Evolutionary conservation across 208 protist genomes (phyloP).

Genomic region (Crithidia bombi): DNA sequence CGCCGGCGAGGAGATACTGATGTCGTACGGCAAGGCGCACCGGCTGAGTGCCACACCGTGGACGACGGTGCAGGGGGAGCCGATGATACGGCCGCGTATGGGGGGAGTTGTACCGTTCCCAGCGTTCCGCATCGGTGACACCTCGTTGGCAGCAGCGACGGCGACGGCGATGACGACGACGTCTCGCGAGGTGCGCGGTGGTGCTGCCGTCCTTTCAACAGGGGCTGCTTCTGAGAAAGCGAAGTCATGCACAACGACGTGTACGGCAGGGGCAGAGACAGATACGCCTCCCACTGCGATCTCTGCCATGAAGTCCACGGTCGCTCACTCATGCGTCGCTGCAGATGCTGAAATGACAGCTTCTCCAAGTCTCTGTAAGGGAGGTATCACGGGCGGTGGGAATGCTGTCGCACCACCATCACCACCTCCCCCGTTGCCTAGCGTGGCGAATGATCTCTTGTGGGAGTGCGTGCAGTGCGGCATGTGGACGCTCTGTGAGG

Average conservation of each 20-base stretch:
- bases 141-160: background rate
- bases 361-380: too few relatives aligned
- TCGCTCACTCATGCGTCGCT: too few relatives aligned
- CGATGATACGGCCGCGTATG: slow-evolving; percentile 57
- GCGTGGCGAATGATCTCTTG: slow-evolving; percentile 48
- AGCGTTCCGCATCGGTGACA: slow-evolving; percentile 11
- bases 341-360: too few relatives aligned
- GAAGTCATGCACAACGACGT: background rate
- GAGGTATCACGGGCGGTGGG: too few relatives aligned
- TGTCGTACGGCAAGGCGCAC: slow-evolving; percentile 90
- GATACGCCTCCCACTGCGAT: too few relatives aligned
- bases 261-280: too few relatives aligned
- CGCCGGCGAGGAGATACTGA: slow-evolving; percentile 88
- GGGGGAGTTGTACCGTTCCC: slow-evolving; percentile 81
- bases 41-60: slow-evolving; percentile 69
- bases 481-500: slow-evolving; percentile 53
- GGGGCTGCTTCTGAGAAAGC: background rate
- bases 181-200: background rate
- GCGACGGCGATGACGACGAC: background rate
- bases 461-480: slow-evolving; percentile 91
- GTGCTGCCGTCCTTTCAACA: background rate
- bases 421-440: background rate
- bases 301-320: too few relatives aligned
- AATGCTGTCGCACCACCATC: background rate
- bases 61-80: slow-evolving; percentile 61